phyloP scores from a whole-genome alignment of 345 rosid species.

The Nasturtium officinale region DNA sequence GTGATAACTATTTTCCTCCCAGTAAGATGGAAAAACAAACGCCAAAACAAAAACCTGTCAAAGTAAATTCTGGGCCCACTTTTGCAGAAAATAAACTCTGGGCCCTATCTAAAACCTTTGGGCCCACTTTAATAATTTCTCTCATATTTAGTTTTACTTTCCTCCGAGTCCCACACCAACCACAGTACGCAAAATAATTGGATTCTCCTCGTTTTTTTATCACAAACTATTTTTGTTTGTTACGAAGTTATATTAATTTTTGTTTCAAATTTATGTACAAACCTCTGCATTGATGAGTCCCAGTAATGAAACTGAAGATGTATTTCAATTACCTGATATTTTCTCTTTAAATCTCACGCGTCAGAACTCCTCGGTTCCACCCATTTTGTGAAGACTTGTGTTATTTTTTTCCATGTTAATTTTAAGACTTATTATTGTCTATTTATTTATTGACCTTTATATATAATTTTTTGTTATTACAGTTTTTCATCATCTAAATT shows the following conservation, averaged over 20 bases:
- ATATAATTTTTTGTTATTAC: background rate
- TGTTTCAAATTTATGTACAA: too few species aligned
- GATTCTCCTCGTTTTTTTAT: background rate
- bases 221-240: too few species aligned
- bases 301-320: background rate
- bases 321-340: background rate
- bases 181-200: slow-evolving; percentile 3
- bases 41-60: background rate
- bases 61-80: background rate
- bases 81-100: background rate
- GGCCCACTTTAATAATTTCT: background rate
- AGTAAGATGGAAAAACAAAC: background rate
- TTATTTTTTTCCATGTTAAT: too few species aligned
- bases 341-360: background rate
- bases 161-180: slow-evolving; percentile 4
- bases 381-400: too few species aligned
- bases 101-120: background rate
- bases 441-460: too few species aligned
- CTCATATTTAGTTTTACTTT: slow-evolving; percentile 2
- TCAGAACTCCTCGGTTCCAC: slow-evolving; percentile 16
- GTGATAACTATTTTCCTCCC: background rate
- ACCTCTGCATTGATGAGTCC: too few species aligned
- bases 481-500: background rate
- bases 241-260: too few species aligned
- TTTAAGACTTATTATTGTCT: background rate